A percentile compares a stretch with the other conserved stretches of the same genome.
These are phyloP conservation scores for Fabrea salina DNA, from an alignment of 169 alveolate genomes.

Conservation along the genomic window DNA sequence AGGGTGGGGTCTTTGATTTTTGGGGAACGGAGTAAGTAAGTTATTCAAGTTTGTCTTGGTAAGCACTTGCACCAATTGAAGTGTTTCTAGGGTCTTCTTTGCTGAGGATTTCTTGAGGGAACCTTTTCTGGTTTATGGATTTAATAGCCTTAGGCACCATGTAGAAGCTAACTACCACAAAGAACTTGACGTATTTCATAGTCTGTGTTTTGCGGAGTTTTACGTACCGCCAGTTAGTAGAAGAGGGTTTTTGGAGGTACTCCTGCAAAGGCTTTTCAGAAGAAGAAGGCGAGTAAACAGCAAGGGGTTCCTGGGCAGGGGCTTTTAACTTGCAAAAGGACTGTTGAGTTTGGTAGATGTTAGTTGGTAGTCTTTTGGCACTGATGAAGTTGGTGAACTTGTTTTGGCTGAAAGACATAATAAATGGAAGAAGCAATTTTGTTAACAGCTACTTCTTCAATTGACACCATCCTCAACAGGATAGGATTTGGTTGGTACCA, in stretches of 20 bases:
- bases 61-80: not conserved
- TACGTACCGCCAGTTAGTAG: not conserved
- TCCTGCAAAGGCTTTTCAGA: too few species aligned
- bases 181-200: not conserved
- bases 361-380: not conserved
- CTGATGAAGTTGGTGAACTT: not conserved
- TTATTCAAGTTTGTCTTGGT: not conserved
- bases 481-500: not conserved
- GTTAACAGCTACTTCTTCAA: not conserved
- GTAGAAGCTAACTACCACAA: not conserved
- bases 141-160: not conserved
- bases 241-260: too few species aligned
- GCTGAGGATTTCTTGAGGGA: not conserved
- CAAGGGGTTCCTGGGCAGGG: too few species aligned
- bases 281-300: too few species aligned
- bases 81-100: not conserved
- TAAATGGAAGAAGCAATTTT: not conserved
- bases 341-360: too few species aligned
- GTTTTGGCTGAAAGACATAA: too few species aligned
- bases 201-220: not conserved
- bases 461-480: not conserved
- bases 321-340: too few species aligned
- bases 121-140: not conserved
- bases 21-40: conserved; percentile 55
- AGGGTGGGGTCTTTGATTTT: conserved; percentile 92